A percentile compares a stretch with the other conserved stretches of the same genome.
phyloP scores from a whole-genome alignment of 129 eudicot genomes.

The Tagetes erecta region DNA sequence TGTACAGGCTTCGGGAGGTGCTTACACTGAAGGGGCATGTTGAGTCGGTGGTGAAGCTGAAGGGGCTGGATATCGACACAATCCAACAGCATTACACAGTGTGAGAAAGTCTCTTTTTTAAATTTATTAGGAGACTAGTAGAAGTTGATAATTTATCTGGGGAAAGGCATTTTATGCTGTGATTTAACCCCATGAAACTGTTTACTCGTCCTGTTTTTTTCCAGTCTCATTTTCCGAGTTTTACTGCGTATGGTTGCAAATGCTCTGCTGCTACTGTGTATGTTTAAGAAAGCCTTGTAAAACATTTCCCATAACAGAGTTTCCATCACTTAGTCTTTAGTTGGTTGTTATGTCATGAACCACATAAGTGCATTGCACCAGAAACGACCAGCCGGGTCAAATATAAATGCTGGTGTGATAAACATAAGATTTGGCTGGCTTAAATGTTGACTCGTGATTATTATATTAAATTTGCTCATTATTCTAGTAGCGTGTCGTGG shows the following conservation, averaged over 20 bases:
- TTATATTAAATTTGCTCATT: not conserved
- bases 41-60: constrained; percentile 95
- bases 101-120: constrained; percentile 36
- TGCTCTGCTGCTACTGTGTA: not conserved
- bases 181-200: constrained; percentile 33
- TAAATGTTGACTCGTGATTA: not conserved
- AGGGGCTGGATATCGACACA: constrained; percentile 86
- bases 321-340: not conserved
- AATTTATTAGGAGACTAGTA: constrained; percentile 37
- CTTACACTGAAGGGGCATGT: constrained; percentile 95
- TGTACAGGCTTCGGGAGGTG: constrained; percentile 78
- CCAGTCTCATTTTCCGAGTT: constrained; percentile 7
- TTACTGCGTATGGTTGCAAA: constrained; percentile 21
- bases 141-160: constrained; percentile 35
- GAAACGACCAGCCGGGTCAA: not conserved
- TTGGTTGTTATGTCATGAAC: not conserved
- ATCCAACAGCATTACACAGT: constrained; percentile 96
- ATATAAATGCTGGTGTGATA: not conserved
- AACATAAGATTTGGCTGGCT: not conserved
- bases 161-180: constrained; percentile 36
- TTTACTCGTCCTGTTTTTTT: constrained; percentile 28
- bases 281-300: constrained; percentile 37
- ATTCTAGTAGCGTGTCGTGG: not conserved
- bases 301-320: constrained; percentile 24
- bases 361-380: not conserved